Evolutionary conservation across 2,329 filamentous ascomycete genomes (phyloP).

Genomic region (Ceratocystiopsis sp.): DNA sequence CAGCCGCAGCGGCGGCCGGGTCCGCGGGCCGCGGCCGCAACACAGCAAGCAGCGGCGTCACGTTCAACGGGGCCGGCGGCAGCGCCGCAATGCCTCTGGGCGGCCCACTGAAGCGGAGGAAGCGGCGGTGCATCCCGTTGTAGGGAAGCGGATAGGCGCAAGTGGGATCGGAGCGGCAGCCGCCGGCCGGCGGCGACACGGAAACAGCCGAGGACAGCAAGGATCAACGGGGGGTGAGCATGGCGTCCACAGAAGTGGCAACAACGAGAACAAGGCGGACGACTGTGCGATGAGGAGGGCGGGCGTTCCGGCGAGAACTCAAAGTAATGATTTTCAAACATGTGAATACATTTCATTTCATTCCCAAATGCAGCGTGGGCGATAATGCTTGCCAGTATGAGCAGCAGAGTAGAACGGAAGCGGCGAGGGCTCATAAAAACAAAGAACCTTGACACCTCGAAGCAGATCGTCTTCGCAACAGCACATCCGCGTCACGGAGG

Average conservation of each 20-base stretch:
- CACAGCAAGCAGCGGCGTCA: conserved; percentile 19
- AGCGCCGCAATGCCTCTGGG: conserved; percentile 17
- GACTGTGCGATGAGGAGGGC: background rate
- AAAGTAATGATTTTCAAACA: too few species aligned
- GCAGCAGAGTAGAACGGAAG: too few species aligned
- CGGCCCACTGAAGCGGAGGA: conserved; percentile 54
- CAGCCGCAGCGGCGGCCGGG: conserved; percentile 19
- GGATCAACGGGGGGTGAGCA: background rate
- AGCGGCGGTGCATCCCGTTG: conserved; percentile 66
- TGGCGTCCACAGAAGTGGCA: background rate
- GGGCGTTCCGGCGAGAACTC: background rate
- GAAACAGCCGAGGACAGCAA: background rate
- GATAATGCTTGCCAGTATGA: too few species aligned
- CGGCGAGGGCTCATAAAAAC: too few species aligned
- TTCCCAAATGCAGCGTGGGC: too few species aligned
- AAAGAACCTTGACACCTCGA: too few species aligned
- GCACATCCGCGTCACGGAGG: too few species aligned
- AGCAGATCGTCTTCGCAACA: too few species aligned
- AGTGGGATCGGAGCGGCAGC: conserved; percentile 2
- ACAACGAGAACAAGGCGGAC: background rate
- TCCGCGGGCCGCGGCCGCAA: conserved; percentile 15
- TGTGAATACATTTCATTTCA: too few species aligned
- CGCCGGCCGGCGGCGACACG: background rate
- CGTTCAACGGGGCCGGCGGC: conserved; percentile 11
- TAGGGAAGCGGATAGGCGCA: conserved; percentile 24